Evolutionary conservation across 2,329 filamentous ascomycete genomes (phyloP), one percentile per base, ranked within the genome.

Genomic region (Zymoseptoria pseudotritici): DNA sequence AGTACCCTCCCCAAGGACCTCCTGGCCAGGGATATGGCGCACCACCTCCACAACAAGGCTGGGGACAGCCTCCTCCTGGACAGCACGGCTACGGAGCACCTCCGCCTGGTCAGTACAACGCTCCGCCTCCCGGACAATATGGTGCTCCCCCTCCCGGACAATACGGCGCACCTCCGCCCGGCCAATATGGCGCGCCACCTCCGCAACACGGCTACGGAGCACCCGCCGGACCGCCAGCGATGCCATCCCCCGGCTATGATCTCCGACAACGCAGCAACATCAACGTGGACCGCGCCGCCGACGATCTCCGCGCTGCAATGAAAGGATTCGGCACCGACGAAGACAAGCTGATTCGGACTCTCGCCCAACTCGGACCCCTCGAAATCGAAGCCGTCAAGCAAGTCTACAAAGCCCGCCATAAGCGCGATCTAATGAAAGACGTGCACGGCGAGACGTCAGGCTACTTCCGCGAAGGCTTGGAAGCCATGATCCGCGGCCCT

Each of bases 291-390:
- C 77, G 79, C 11, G 86, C 94, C 67, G 88, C 90, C 0, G 83
- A 91, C 59, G 83, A 80, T 3, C 78, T 96, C 21, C 85, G 90
- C 57, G 83, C 83, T 66, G 90, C 93, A 2, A 96, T 97, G 91
- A 96, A 96, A 75, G 91, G 91, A 0, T 90, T 96, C 63, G 93
- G 92, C 36, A 97, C 92, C 0, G 86, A 97, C 69, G 92, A 97
- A 73, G 87, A 86, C 69, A 75, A 82, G 0, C 78, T 97, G 17
- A 92, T 96, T 64, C 78, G 79, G 2, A 78, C 87, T 2, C 78
- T 97, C 8, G 78, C 87, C 2, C 83, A 81, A 66, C 87, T 91
- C 63, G 90, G 95, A 64, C 88, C 92, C 0, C 78, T 91, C 4
- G 89, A 96, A 72, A 82, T 94, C 63, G 83, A 86, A 54, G 79